These are phyloP conservation scores for Tetrapyrgos nigripes DNA, from an alignment of 1,284 basidiomycete species.

Conservation along the genomic window DNA sequence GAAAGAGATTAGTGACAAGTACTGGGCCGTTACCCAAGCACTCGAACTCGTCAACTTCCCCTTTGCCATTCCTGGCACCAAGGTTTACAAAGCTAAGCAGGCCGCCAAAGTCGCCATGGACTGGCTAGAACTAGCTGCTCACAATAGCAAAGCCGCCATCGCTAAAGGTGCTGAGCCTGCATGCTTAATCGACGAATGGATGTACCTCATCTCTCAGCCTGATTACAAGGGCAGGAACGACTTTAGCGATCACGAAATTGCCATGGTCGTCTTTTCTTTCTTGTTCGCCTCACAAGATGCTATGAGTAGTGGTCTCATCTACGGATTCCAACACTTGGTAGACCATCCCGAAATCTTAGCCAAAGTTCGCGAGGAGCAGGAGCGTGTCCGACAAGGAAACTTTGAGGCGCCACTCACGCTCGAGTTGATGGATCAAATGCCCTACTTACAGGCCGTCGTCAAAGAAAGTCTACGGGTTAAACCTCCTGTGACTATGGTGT, in stretches of 20 bases:
- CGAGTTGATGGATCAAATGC: slow-evolving; percentile 92
- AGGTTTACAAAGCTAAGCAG: slow-evolving; percentile 94
- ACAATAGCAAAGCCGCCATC: slow-evolving; percentile 86
- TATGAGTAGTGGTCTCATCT: slow-evolving; percentile 94
- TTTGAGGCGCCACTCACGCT: slow-evolving; percentile 84
- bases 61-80: slow-evolving; percentile 93
- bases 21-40: slow-evolving; percentile 95
- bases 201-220: slow-evolving; percentile 76
- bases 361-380: slow-evolving; percentile 94
- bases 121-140: slow-evolving; percentile 84
- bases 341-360: slow-evolving; percentile 90
- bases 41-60: slow-evolving; percentile 99
- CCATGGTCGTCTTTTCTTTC: slow-evolving; percentile 96
- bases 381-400: slow-evolving; percentile 83
- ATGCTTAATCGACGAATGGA: slow-evolving; percentile 96
- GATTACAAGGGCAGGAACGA: slow-evolving; percentile 82
- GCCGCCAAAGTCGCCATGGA: slow-evolving; percentile 90
- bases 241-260: slow-evolving; percentile 95
- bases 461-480: slow-evolving; percentile 92
- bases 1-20: slow-evolving; percentile 88
- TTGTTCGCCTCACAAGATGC: slow-evolving; percentile 98
- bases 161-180: slow-evolving; percentile 82
- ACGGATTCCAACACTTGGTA: slow-evolving; percentile 94
- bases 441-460: slow-evolving; percentile 90
- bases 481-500: slow-evolving; percentile 93